Percentiles rank a stretch among this genome's conserved stretches.
Evolutionary conservation across 345 rosid genomes (phyloP).

Genomic region (Pugionium cornutum): DNA sequence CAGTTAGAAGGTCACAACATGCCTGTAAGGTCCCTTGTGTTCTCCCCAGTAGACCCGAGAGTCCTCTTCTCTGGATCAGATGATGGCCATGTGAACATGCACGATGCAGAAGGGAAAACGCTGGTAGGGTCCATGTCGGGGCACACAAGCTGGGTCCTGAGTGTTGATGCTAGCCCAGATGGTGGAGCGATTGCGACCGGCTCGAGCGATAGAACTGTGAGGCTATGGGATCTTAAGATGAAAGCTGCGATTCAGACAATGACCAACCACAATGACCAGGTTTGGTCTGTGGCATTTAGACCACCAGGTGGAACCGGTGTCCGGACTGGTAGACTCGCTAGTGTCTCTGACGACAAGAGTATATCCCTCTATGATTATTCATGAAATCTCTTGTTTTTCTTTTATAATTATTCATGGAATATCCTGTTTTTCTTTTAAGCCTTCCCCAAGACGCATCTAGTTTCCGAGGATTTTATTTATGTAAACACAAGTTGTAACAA

Average conservation of each 20-base stretch:
- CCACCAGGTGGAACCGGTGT: conserved; percentile 52
- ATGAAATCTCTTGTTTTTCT: conserved; percentile 17
- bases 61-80: conserved; percentile 85
- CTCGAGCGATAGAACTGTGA: conserved; percentile 89
- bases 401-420: conserved; percentile 8
- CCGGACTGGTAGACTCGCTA: conserved; percentile 70
- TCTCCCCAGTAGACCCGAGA: conserved; percentile 72
- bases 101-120: conserved; percentile 83
- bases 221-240: conserved; percentile 94
- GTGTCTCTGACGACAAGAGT: conserved; percentile 96
- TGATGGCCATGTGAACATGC: conserved; percentile 85
- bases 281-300: conserved; percentile 89
- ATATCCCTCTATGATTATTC: conserved; percentile 84
- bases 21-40: conserved; percentile 91
- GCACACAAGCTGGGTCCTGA: conserved; percentile 89
- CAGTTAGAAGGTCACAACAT: conserved; percentile 89
- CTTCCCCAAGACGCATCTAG: conserved; percentile 13
- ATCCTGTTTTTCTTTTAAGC: not conserved
- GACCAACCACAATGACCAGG: conserved; percentile 90
- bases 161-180: conserved; percentile 91
- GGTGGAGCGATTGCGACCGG: conserved; percentile 87
- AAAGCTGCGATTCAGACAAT: conserved; percentile 90
- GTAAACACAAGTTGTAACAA: conserved; percentile 29
- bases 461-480: conserved; percentile 10
- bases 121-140: conserved; percentile 81